Percentiles rank a stretch among this genome's conserved stretches.
Evolutionary conservation across 1,139 yeast species (phyloP).

Genomic region (Candida smagusa): DNA sequence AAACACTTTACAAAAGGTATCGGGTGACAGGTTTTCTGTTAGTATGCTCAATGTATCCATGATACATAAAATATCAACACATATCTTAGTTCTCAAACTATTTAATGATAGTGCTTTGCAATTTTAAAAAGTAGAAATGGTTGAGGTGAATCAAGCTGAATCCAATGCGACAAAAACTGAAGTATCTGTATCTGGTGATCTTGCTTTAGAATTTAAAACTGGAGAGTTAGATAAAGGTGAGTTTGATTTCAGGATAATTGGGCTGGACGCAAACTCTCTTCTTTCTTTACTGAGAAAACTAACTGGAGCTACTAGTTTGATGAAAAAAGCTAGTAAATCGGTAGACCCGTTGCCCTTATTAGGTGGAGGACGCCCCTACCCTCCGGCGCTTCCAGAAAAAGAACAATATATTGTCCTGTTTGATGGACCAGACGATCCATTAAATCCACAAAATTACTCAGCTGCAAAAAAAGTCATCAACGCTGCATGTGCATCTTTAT

Average conservation of each 20-base stretch:
- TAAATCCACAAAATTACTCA: conserved; percentile 62
- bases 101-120: too few relatives aligned
- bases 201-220: too few relatives aligned
- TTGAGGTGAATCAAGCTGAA: too few relatives aligned
- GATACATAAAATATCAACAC: too few relatives aligned
- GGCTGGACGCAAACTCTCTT: neutral
- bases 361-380: conserved; percentile 56
- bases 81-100: too few relatives aligned
- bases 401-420: conserved; percentile 53
- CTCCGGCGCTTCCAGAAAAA: conserved; percentile 48
- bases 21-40: too few relatives aligned
- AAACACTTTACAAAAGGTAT: too few relatives aligned
- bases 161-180: too few relatives aligned
- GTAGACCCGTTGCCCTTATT: conserved; percentile 38
- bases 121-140: too few relatives aligned
- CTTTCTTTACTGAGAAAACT: neutral
- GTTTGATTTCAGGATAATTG: neutral
- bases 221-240: too few relatives aligned
- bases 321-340: neutral
- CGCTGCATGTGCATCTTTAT: conserved; percentile 14
- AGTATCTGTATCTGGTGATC: too few relatives aligned
- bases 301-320: neutral
- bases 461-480: conserved; percentile 29
- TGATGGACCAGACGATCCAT: conserved; percentile 59
- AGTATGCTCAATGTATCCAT: too few relatives aligned